Evolutionary conservation across 2,329 filamentous ascomycete species (phyloP).

Genomic region (Podosphaera aphanis): DNA sequence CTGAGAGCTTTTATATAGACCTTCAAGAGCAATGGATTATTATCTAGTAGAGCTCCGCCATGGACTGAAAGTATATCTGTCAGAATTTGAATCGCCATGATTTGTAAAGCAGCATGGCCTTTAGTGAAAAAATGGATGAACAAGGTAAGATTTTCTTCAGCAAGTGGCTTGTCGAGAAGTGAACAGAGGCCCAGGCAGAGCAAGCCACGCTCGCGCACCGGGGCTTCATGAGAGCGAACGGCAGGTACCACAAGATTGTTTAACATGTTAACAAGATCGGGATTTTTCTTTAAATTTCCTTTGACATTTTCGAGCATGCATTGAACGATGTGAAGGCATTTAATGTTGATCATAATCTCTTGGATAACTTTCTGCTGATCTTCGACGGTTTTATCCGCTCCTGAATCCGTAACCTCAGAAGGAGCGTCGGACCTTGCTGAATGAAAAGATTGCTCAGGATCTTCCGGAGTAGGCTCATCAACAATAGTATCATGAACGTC

Average conservation of each 20-base stretch:
- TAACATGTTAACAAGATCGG: slow-evolving; percentile 85
- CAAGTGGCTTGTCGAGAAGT: slow-evolving; percentile 72
- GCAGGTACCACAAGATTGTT: slow-evolving; percentile 93
- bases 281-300: slow-evolving; percentile 69
- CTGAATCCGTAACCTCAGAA: slow-evolving; percentile 19
- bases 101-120: slow-evolving; percentile 72
- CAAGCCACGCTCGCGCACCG: slow-evolving; percentile 73
- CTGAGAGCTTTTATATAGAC: slow-evolving; percentile 68
- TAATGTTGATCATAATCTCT: slow-evolving; percentile 94
- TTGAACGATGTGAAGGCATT: slow-evolving; percentile 89
- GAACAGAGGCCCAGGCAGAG: slow-evolving; percentile 79
- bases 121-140: slow-evolving; percentile 95
- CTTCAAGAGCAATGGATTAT: slow-evolving; percentile 50
- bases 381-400: slow-evolving; percentile 34
- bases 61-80: slow-evolving; percentile 84
- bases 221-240: slow-evolving; percentile 76
- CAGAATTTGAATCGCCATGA: slow-evolving; percentile 73
- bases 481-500: slow-evolving; percentile 91
- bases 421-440: slow-evolving; percentile 65
- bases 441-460: slow-evolving; percentile 72
- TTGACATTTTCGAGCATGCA: slow-evolving; percentile 91
- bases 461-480: slow-evolving; percentile 33
- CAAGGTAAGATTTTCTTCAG: slow-evolving; percentile 71
- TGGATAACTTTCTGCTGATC: slow-evolving; percentile 53
- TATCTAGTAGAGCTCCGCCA: slow-evolving; percentile 49